Conservation (phyloP, 495 filamentous ascomycete species). For the Xylaria palmicola region DNA sequence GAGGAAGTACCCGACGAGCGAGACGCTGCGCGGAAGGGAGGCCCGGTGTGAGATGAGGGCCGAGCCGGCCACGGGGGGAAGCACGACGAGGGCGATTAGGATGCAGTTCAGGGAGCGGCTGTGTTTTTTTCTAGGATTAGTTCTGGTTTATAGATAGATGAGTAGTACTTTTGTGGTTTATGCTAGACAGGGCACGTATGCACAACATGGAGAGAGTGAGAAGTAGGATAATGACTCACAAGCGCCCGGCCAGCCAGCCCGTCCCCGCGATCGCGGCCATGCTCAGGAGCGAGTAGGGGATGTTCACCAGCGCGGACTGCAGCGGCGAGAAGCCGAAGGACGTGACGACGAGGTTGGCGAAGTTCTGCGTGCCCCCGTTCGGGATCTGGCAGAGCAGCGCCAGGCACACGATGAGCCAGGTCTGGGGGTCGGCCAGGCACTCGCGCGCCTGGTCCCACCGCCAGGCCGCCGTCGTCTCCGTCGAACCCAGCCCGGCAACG, state of each 20-base stretch:
- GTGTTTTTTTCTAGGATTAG: neutral
- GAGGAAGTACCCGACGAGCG: slow-evolving; percentile 35
- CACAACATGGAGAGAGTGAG: neutral
- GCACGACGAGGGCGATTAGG: slow-evolving; percentile 36
- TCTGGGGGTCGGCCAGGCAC: slow-evolving; percentile 43
- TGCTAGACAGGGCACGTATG: neutral
- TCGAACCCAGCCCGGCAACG: slow-evolving; percentile 35
- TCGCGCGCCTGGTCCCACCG: slow-evolving; percentile 37
- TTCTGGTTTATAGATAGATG: neutral
- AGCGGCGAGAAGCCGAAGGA: slow-evolving; percentile 42
- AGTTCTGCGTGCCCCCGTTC: slow-evolving; percentile 45
- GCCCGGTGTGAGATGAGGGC: slow-evolving; percentile 35
- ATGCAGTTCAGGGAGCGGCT: slow-evolving; percentile 38
- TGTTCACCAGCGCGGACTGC: slow-evolving; percentile 37
- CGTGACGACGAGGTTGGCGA: slow-evolving; percentile 41
- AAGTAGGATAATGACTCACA: too few species aligned
- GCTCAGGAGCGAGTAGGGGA: slow-evolving; percentile 38
- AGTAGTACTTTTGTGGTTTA: neutral
- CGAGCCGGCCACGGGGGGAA: slow-evolving; percentile 40
- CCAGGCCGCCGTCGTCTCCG: slow-evolving; percentile 35
- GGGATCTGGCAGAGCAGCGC: slow-evolving; percentile 44
- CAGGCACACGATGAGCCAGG: slow-evolving; percentile 40
- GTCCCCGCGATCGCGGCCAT: slow-evolving; percentile 32
- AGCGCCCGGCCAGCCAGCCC: slow-evolving; percentile 41
- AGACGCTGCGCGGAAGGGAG: slow-evolving; percentile 27